These are phyloP conservation scores for Beta lomatogona DNA, from an alignment of 179 eudicot genomes.

Conservation along the genomic window DNA sequence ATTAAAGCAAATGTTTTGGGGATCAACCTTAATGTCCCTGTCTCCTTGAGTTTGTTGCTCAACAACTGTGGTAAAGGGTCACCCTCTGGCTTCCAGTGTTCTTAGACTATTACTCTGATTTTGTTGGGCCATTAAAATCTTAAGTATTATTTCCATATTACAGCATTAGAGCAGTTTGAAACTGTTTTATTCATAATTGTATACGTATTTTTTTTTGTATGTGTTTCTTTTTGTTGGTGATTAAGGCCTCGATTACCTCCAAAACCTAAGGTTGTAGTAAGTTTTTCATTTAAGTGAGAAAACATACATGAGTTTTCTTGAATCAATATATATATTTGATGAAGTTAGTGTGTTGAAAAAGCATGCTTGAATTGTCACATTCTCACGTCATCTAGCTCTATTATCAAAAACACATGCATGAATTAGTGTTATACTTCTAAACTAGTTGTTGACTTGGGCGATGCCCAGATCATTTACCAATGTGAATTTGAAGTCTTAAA, in stretches of 20 bases:
- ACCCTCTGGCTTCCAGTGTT: conserved; percentile 53
- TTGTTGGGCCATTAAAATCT: neutral
- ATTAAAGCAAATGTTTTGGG: conserved; percentile 64
- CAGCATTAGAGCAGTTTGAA: neutral
- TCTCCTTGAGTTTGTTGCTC: conserved; percentile 55
- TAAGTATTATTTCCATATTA: neutral
- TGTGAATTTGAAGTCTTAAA: too few species aligned
- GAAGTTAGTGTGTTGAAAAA: too few species aligned
- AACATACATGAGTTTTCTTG: conserved; percentile 1
- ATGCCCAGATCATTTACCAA: too few species aligned
- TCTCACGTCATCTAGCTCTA: too few species aligned
- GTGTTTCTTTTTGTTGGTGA: neutral
- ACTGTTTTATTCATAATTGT: neutral
- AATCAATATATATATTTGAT: neutral
- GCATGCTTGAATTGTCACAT: too few species aligned
- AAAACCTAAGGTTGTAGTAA: neutral
- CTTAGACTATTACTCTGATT: conserved; percentile 9
- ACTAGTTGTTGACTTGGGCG: too few species aligned
- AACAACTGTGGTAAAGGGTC: conserved; percentile 52
- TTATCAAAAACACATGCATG: too few species aligned
- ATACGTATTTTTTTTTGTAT: neutral
- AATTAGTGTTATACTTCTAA: too few species aligned
- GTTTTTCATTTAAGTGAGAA: neutral
- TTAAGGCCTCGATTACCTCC: too few species aligned
- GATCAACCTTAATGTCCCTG: conserved; percentile 51